Evolutionary conservation across 306 rosid genomes (phyloP), one percentile per base, ranked within the genome.

Genomic region (Cajanus cajan): DNA sequence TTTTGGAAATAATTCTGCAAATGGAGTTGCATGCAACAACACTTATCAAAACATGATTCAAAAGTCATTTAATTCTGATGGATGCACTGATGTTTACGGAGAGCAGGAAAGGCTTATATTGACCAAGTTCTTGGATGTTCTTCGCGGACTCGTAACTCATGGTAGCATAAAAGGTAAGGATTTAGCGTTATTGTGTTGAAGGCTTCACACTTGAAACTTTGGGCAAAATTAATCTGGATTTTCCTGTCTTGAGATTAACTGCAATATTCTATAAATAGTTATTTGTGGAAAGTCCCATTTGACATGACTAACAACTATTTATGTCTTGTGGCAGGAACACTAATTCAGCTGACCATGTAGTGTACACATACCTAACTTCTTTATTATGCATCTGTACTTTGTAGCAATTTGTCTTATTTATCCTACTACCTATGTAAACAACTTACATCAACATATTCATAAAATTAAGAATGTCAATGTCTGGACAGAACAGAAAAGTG

Each of bases 41-140:
- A 16, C 76, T 66, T 24, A 69, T 77, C 85, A 69, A 68, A 81
- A 83, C 80, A 58, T 57, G 19, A 62, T 77, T 78, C 84, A 62
- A 73, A 90, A 84, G 39, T 58, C 86, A 61, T 79, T 80, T 61
- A 54, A 84, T 75, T 79, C 84, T 57, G 87, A 64, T 80, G 83
- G 73, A 66, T 77, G 47, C 79, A 51, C 86, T 4, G 87, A 83
- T 73, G 75, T 75, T 73, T 87, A 86, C 66, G 87, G 58, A 33
- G 89, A 87, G 81, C 95, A 90, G 77, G 93, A 92, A 83, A 86
- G 83, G 78, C 80, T 89, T 79, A 83, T 90, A 36, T 87, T 92
- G 58, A 86, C 87, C 43, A 78, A 84, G 76, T 82, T 92, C 73
- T 58, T 94, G 84, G 88, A 87, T 76, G 85, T 84, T 85, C 91